Base-by-base conservation (phyloP, 1,139 yeast genomes). In the Candida sanyaensis region DNA sequence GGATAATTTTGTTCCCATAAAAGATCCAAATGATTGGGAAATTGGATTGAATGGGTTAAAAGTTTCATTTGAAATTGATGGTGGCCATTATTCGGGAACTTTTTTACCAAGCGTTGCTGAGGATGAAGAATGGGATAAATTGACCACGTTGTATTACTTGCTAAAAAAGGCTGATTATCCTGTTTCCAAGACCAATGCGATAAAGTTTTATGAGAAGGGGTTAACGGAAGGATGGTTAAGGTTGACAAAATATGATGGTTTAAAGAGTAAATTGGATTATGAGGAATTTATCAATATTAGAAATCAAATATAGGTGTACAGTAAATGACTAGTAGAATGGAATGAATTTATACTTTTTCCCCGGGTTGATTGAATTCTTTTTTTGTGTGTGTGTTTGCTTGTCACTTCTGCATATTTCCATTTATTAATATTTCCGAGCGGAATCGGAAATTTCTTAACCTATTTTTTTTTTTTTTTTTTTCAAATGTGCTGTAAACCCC, bases 41-140 rank as follows among this genome's bases (percentile, higher is more conserved):
- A 64, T 93, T 43, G 99, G 99, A 0, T 62, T 61, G 24, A 95
- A 93, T 63, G 99, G 99, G 0, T 78, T 95, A 32, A 76, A 81
- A 49, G 80, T 91, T 17, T 64, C 68, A 27, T 76, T 89, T 52
- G 62, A 64, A 0, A 51, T 61, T 11, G 58, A 65, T 12, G 69
- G 75, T 24, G 56, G 64, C 26, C 50, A 59, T 8, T 71, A 71
- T 51, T 80, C 86, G 44, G 91, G 97, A 0, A 93, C 99, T 0
- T 93, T 90, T 56, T 67, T 95, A 42, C 99, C 99, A 0, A 87
- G 84, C 41, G 98, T 95, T 1, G 96, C 97, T 12, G 76, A 70
- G n/a, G 98, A 92, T 54, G 96, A 92, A 57, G 83, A 80, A 4
- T 92, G 98, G 97, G 81, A 78, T 56, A 78, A 88, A 59, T 67